Base-by-base conservation (phyloP, 176 grass and related monocot species). In the Phoenix roebelenii region DNA sequence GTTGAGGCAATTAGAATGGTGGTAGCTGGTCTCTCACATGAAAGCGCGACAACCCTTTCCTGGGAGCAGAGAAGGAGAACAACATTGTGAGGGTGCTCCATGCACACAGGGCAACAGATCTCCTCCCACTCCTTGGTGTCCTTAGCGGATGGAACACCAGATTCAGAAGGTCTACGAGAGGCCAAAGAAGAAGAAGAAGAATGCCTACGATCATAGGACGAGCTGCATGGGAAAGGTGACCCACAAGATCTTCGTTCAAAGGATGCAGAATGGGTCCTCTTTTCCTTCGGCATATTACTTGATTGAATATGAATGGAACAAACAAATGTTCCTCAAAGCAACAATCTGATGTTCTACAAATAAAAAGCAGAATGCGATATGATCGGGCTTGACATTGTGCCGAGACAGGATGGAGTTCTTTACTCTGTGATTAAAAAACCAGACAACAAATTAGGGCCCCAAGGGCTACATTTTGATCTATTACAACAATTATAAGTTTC, bases 41-140 rank as follows among this genome's bases (percentile, higher is more conserved):
- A 87, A 95, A 52, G 90, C 77, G 39, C 74, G 86, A 60, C 90
- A 95, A 4, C 90, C 90, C 50, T 84, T 90, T 87, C 78, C 0
- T 82, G 67, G 0, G 90, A 90, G 53, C 90, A 90, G 18, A 81
- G 50, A 1, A 95, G 90, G 29, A 95, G 62, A 29, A 95, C 80
- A 1, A 86, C 80, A 3, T 90, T 90, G 80, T 95, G 90, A 2
- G 90, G 90, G 50, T 95, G 83, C 44, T 95, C 90, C 90, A 95
- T 89, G 72, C 90, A 95, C 25, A 95, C 90, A n/a, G 83, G 74
- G 71, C 90, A 95, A 18, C 67, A 68, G 5, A 84, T 77, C 16
- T 90, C 83, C 50, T 87, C 86, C 90, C 90, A 95, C 63, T 87
- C 77, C 1, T 77, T 54, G 23, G 57, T 22, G 52, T 87, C 67